phyloP scores from a whole-genome alignment of 495 filamentous ascomycete species.

The Neurospora intermedia region DNA sequence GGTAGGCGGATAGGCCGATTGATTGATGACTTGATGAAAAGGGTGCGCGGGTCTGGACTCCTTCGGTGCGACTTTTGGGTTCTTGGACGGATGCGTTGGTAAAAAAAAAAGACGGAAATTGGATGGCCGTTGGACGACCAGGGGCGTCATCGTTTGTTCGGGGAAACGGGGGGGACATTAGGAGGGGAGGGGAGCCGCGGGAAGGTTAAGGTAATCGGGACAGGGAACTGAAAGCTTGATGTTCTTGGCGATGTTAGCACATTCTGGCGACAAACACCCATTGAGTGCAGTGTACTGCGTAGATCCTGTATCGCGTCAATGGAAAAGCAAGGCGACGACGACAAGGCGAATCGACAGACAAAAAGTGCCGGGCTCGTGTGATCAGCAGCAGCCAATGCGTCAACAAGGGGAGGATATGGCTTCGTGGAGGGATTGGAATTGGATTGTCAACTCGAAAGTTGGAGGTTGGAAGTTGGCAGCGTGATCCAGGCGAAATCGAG shows the following conservation, averaged over 20 bases:
- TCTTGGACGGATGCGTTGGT: neutral
- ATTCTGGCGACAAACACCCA: no score
- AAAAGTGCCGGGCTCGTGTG: neutral
- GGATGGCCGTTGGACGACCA: neutral
- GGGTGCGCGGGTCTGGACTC: neutral
- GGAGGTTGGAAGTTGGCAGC: neutral
- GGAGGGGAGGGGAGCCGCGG: neutral
- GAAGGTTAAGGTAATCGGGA: neutral
- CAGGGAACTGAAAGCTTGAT: neutral
- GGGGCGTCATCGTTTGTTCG: neutral
- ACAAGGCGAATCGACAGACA: neutral
- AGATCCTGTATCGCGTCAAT: neutral
- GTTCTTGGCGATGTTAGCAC: neutral
- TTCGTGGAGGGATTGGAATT: neutral
- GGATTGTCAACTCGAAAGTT: neutral
- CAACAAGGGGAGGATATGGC: neutral
- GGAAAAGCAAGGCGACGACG: neutral
- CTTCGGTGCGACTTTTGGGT: neutral
- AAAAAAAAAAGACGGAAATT: neutral
- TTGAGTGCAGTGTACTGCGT: no score
- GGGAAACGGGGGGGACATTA: neutral
- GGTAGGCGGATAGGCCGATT: neutral
- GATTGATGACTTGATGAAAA: neutral
- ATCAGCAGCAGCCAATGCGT: neutral
- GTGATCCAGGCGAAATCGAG: neutral